Percentiles rank a stretch among this genome's conserved stretches.
Evolutionary conservation across 371 early-diverging fungal genomes (phyloP).

Genomic region (Lichtheimia hyalospora): DNA sequence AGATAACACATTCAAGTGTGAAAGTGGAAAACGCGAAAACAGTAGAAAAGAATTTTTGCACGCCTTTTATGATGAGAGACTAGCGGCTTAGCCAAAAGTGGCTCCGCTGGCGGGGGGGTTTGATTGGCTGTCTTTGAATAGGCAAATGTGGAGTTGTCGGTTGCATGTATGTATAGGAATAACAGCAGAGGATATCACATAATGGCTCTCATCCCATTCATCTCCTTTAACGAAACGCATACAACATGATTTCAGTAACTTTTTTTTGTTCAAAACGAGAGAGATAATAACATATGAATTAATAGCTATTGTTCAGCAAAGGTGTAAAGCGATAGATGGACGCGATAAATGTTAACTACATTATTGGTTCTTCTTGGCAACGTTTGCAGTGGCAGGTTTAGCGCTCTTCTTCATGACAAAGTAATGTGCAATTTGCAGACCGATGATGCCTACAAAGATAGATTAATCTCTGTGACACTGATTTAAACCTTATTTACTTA

Average conservation of each 20-base stretch:
- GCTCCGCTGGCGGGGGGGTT: no score
- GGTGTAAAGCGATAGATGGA: not conserved
- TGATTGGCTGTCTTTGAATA: no score
- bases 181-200: no score
- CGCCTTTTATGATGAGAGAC: not conserved
- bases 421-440: slow-evolving; percentile 45
- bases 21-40: not conserved
- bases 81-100: no score
- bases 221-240: no score
- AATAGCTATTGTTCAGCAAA: slow-evolving; percentile 5
- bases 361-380: slow-evolving; percentile 5
- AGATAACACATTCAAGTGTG: not conserved
- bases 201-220: no score
- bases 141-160: no score
- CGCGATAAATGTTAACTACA: not conserved
- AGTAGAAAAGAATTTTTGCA: not conserved
- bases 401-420: slow-evolving; percentile 32
- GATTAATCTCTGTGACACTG: not conserved
- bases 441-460: slow-evolving; percentile 33
- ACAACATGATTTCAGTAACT: no score
- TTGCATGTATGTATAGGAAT: no score
- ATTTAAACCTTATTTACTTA: slow-evolving; percentile 6
- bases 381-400: not conserved
- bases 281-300: not conserved
- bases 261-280: no score